Evolutionary conservation across 139 green algal genomes (phyloP), one percentile per base, ranked within the genome.

Genomic region (Diplosphaera chodatii): DNA sequence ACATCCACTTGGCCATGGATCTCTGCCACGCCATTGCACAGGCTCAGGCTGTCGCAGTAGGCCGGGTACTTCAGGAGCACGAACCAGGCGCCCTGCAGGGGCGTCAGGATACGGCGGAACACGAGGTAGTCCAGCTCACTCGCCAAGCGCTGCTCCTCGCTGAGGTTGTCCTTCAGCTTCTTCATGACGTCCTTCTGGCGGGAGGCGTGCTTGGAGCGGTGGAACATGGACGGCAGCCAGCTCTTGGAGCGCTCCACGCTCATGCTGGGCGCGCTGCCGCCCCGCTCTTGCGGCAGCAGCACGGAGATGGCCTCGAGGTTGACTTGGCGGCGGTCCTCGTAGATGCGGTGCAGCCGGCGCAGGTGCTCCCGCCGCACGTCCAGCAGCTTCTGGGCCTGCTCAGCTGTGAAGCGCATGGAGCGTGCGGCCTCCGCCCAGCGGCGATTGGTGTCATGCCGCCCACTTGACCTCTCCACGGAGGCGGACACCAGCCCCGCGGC

Each of bases 111-210:
- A 8, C 59, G 31, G 55, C 55, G 63, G 31, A 74, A 74, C 10
- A 74, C 31, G 31, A 66, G 64, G 69, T 74, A 74, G 32, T 74
- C 69, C 69, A 74, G 55, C 25, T 34, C 31, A 8, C 41, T 30
- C 33, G 48, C 30, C 13, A 56, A 31, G 21, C 32, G 55, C 30
- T 63, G 55, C 69, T 74, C 69, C 31, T 74, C 55, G 30, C 69
- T 65, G 27, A 65, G 27, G 59, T 65, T 65, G 59, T 65, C 59
- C 59, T 65, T 65, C 5, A 65, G 59, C 27, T 31, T 65, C 59
- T 65, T 32, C 59, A 65, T 31, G 25, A 65, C 59, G 5, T 65
- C 28, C 27, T 31, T 65, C 6, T 31, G 27, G 27, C 59, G 59
- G 5, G 59, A 65, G 59, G 59, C 28, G 59, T 65, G 59, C 27